These are phyloP conservation scores for Coemansia sp. DNA, from an alignment of 192 early-diverging fungal genomes.

Conservation along the genomic window DNA sequence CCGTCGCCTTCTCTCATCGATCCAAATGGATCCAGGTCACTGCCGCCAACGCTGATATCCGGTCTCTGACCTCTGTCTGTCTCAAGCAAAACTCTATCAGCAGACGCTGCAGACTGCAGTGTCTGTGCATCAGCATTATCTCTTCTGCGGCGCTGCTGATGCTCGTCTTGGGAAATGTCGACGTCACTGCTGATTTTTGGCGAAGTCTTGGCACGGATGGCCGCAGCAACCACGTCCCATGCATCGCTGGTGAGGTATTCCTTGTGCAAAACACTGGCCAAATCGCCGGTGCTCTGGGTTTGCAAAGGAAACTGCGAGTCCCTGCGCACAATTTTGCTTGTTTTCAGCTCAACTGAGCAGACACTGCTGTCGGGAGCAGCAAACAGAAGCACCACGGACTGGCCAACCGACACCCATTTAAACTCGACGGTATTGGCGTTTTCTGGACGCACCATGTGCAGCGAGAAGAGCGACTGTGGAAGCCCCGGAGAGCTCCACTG, in stretches of 20 bases:
- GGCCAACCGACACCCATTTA: conserved; percentile 27
- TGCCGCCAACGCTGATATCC: conserved; percentile 57
- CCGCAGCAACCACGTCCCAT: conserved; percentile 15
- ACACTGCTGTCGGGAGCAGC: not conserved
- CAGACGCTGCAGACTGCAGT: not conserved
- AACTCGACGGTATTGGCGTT: not conserved
- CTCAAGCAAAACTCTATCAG: not conserved
- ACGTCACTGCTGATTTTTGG: not conserved
- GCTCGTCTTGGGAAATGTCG: not conserved
- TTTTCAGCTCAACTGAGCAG: conserved; percentile 15
- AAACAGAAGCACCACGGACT: conserved; percentile 27
- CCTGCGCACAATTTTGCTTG: conserved; percentile 4
- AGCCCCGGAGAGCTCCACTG: conserved; percentile 4
- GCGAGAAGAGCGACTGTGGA: too few species aligned
- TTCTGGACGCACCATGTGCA: not conserved
- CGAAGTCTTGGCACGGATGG: conserved; percentile 11
- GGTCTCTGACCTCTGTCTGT: not conserved
- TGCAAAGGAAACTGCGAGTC: conserved; percentile 21
- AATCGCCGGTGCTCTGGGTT: not conserved
- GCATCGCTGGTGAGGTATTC: conserved; percentile 19
- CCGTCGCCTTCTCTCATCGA: conserved; percentile 59
- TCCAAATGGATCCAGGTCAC: conserved; percentile 66
- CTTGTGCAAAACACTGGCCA: not conserved
- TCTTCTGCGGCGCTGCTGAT: not conserved
- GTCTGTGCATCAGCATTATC: not conserved